These are phyloP conservation scores for Paraglomus brasilianum DNA, from an alignment of 192 early-diverging fungal species.

Conservation along the genomic window DNA sequence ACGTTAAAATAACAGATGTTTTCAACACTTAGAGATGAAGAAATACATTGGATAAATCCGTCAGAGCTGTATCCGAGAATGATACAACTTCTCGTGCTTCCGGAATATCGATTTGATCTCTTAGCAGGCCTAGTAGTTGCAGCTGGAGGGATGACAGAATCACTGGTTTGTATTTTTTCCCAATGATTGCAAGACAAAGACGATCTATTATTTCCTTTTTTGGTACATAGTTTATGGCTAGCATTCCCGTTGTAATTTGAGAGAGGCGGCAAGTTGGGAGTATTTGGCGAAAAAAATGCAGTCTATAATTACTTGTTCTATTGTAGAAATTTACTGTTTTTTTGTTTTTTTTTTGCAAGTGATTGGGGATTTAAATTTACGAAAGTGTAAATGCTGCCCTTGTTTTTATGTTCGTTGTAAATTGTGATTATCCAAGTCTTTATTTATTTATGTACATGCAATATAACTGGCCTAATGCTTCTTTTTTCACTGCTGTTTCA, in stretches of 20 bases:
- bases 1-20: slow-evolving; percentile 26
- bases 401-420: not conserved
- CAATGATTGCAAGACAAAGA: no score
- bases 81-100: slow-evolving; percentile 51
- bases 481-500: not conserved
- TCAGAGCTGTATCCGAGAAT: slow-evolving; percentile 63
- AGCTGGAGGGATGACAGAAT: slow-evolving; percentile 79
- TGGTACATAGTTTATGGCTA: no score
- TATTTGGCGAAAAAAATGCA: not conserved
- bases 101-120: slow-evolving; percentile 57
- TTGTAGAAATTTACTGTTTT: not conserved
- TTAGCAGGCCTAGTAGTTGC: slow-evolving; percentile 70
- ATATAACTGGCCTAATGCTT: not conserved
- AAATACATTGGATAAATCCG: slow-evolving; percentile 63
- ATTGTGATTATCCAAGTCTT: not conserved
- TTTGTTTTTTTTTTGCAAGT: slow-evolving; percentile 4
- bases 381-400: no score
- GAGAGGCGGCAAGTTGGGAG: not conserved
- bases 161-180: slow-evolving; percentile 52
- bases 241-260: no score
- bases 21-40: slow-evolving; percentile 29
- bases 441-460: not conserved
- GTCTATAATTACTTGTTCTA: not conserved
- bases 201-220: no score
- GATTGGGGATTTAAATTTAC: no score